Conservation (phyloP, 2,329 filamentous ascomycete genomes). For the Fonsecaea monophora region DNA sequence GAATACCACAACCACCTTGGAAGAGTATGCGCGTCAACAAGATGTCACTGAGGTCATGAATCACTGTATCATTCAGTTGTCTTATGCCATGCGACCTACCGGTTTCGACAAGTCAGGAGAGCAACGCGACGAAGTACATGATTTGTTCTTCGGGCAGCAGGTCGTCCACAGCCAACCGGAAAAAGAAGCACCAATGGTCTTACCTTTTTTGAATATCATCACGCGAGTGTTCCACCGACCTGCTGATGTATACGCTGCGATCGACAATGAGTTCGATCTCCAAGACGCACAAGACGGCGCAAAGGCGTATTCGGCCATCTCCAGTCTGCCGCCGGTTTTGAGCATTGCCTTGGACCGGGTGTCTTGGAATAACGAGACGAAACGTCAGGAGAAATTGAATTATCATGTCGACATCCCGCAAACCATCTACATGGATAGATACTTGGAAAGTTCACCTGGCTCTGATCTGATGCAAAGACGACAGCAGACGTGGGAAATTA, state of each 20-base stretch:
- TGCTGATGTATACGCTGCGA: constrained; percentile 77
- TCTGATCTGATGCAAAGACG: constrained; percentile 69
- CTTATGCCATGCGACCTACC: constrained; percentile 81
- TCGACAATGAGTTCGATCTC: constrained; percentile 84
- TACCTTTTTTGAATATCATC: constrained; percentile 67
- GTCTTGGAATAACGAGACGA: constrained; percentile 69
- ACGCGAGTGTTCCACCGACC: constrained; percentile 56
- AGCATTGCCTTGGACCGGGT: constrained; percentile 89
- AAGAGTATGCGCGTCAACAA: constrained; percentile 74
- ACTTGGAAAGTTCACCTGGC: constrained; percentile 72
- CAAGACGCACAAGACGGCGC: constrained; percentile 73
- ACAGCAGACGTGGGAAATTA: constrained; percentile 76
- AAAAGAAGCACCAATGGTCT: constrained; percentile 40
- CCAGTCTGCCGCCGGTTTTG: constrained; percentile 79
- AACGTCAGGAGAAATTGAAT: constrained; percentile 72
- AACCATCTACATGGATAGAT: constrained; percentile 84
- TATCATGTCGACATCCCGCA: constrained; percentile 81
- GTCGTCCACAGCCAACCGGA: constrained; percentile 40
- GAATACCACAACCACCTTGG: constrained; percentile 44
- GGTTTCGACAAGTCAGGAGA: constrained; percentile 71
- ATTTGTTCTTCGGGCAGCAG: constrained; percentile 59
- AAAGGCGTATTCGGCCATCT: constrained; percentile 73
- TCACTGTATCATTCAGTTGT: constrained; percentile 87
- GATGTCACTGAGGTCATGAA: constrained; percentile 96
- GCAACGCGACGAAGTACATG: constrained; percentile 80